Base-by-base conservation (phyloP, 1,284 basidiomycete genomes). In the Trametes polyzona region DNA sequence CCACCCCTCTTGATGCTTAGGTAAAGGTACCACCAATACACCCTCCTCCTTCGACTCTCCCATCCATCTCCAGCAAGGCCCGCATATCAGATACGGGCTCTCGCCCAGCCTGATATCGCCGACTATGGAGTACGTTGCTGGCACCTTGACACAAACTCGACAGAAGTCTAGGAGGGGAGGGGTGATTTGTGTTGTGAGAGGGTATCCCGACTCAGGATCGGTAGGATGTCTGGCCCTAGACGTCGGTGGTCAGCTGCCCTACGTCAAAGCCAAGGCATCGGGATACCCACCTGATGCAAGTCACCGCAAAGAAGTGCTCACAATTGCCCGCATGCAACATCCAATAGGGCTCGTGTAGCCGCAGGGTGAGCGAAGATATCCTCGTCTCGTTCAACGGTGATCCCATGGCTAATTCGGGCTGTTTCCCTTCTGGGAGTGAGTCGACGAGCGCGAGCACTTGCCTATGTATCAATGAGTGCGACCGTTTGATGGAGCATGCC, bases 251-350 rank as follows among this genome's bases (percentile, higher is more conserved):
- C 32, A 46, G 51, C 40, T 14, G 36, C 16, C 32, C 26, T n/a
- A 29, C 26, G n/a, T 21, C 47, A n/a, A 23, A 26, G 14, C 24
- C 5, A 8, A 40, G 46, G 30, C 24, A 47, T 48, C 17, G 48
- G 30, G 30, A 64, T 8, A 2, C 76, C 49, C 61, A 85, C 92
- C 91, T 80, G 61, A 94, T 86, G 56, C 87, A 78, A 58, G 92
- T 86, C 24, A 94, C 63, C 16, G 88, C 80, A 33, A 91, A 67
- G 67, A 87, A 88, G 67, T 94, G 92, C 63, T 93, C 91, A 65
- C 90, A 93, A 64, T 83, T 86, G 23, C 92, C 92, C 55, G 83
- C 80, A 66, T 94, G 92, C 17, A 93, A 73, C 53, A 92, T 74
- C 84, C 87, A 92, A 65, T 93, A 93, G 1, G 92, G 92, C 65